Evolutionary conservation across 768 basidiomycete species (phyloP), one percentile per base, ranked within the genome.

Genomic region (Porpolomopsis calyptriformis): DNA sequence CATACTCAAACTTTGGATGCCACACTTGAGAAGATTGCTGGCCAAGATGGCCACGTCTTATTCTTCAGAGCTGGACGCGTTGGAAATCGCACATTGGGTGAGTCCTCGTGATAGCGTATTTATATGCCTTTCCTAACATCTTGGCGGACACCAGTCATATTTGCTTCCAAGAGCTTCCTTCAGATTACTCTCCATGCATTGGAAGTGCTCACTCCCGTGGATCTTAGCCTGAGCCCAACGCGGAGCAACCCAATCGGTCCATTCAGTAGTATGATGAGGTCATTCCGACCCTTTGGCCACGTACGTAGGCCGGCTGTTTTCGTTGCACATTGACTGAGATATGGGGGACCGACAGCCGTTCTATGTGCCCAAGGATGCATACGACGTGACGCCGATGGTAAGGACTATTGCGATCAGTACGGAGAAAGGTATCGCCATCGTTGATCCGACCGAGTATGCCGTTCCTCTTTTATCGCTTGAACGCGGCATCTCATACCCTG

Each of bases 331-430:
- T 33, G 23, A 8, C 44, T 48, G 24, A n/a, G 22, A 40, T 10
- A 39, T 40, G 25, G 6, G n/a, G 5, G 37, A 41, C 14, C 14
- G 33, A 46, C 51, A 89, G 85, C 62, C 77, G 2, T 73, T 80
- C 9, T 81, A 77, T 52, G 71, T 89, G 39, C 81, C 87, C 0
- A 81, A 77, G 55, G 85, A 88, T 47, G 77, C 78, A 0, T 71
- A 73, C 45, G 72, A 78, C 45, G 64, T 87, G 22, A 74, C 71
- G 3, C 65, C 77, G 11, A 58, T 91, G 27, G 63, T 64, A 4
- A 83, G 77, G 60, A 80, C 72, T 0, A 65, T 87, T 4, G 81
- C 77, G 0, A 70, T 90, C 20, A 77, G 78, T 51, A 77, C 79
- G 0, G 73, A 74, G 26, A 75, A 76, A 23, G 76, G 80, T 9